A percentile compares a stretch with the other conserved stretches of the same genome.
These are phyloP conservation scores for Bocquillonia castaneifolia DNA, from an alignment of 441 rosid species.

Conservation along the genomic window DNA sequence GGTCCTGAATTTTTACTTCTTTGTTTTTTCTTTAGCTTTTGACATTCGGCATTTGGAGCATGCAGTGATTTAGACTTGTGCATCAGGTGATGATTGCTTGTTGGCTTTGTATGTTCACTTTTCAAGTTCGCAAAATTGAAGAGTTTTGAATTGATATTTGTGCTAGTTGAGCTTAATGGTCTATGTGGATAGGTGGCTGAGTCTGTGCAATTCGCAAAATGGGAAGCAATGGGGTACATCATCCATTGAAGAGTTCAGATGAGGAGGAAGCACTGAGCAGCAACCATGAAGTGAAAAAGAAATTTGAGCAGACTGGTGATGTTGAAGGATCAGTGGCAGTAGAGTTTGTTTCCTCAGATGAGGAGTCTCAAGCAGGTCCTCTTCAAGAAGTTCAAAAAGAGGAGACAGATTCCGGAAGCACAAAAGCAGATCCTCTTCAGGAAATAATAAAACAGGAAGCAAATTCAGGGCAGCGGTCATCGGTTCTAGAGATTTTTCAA, in stretches of 20 bases:
- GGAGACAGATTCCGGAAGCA: constrained; percentile 19
- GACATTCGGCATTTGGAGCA: neutral
- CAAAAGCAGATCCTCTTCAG: constrained; percentile 9
- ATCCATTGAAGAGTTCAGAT: constrained; percentile 36
- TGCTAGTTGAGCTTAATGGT: constrained; percentile 13
- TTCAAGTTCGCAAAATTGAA: constrained; percentile 7
- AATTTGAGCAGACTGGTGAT: constrained; percentile 22
- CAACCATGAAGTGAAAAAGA: constrained; percentile 27
- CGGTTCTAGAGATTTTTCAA: constrained; percentile 31
- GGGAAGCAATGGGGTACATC: constrained; percentile 48
- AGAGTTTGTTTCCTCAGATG: constrained; percentile 27
- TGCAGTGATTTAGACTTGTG: neutral
- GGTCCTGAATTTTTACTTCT: neutral
- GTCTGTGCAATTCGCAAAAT: constrained; percentile 30
- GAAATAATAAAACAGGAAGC: constrained; percentile 6
- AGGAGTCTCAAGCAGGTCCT: constrained; percentile 22
- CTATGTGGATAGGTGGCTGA: constrained; percentile 20
- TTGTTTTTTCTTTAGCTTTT: neutral
- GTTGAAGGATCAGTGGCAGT: constrained; percentile 25
- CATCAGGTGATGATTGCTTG: neutral
- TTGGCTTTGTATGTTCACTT: constrained; percentile 4
- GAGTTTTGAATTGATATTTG: constrained; percentile 1
- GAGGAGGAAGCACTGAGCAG: constrained; percentile 28
- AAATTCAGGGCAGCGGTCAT: constrained; percentile 32
- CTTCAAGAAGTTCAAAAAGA: constrained; percentile 2